These are phyloP conservation scores for Solanum okadae DNA, from an alignment of 257 asterid species.

Conservation along the genomic window DNA sequence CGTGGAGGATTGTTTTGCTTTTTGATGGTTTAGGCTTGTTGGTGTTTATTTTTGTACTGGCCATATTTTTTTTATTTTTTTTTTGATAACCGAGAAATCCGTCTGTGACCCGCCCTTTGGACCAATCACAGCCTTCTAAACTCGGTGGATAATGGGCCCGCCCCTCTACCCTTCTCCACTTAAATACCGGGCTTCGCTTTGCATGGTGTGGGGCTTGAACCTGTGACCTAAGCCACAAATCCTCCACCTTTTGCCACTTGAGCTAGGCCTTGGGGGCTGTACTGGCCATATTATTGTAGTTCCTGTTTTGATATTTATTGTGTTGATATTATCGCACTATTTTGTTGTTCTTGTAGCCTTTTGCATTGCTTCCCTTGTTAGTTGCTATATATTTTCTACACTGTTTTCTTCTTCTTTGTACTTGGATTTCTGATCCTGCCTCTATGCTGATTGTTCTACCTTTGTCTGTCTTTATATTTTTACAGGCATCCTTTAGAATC, in stretches of 20 bases:
- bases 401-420: not conserved
- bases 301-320: no score
- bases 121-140: no score
- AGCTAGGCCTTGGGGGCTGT: no score
- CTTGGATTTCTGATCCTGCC: not conserved
- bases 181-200: no score
- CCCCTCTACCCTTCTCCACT: no score
- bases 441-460: not conserved
- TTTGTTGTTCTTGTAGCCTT: not conserved
- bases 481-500: constrained; percentile 86
- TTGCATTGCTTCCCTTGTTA: not conserved
- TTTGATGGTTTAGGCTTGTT: not conserved
- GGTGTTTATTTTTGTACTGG: not conserved
- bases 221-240: no score
- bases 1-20: not conserved
- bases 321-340: not conserved
- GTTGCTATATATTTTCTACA: not conserved
- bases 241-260: no score
- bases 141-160: no score
- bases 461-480: not conserved
- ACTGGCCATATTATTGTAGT: not conserved
- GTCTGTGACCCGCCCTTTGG: no score
- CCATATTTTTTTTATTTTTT: no score
- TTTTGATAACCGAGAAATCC: no score
- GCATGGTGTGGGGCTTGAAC: no score